Evolutionary conservation across 768 basidiomycete species (phyloP).

Genomic region (Polyporus arcularius): DNA sequence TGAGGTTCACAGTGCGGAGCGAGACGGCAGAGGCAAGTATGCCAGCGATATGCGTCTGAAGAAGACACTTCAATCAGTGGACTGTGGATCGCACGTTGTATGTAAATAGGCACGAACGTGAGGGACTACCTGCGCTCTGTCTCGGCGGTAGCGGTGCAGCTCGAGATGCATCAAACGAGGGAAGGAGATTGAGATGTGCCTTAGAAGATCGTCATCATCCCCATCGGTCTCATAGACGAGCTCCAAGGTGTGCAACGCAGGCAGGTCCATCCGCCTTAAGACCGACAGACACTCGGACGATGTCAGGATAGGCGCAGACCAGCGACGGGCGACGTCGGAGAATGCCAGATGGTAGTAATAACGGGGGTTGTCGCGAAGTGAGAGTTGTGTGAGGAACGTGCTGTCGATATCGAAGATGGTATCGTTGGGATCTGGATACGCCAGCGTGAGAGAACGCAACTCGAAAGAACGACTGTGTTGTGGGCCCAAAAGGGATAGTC

Average conservation of each 20-base stretch:
- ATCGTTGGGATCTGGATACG: not conserved
- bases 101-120: not conserved
- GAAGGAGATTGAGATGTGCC: not conserved
- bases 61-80: too few relatives aligned
- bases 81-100: not conserved
- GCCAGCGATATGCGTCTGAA: too few relatives aligned
- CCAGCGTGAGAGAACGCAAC: not conserved
- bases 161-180: not conserved
- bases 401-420: not conserved
- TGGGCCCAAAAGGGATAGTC: too few relatives aligned
- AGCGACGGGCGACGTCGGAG: not conserved
- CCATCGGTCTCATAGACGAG: not conserved
- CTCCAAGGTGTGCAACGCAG: not conserved
- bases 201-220: not conserved
- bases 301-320: not conserved
- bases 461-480: not conserved
- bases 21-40: too few relatives aligned
- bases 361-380: not conserved
- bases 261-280: not conserved
- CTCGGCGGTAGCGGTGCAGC: conserved; percentile 1
- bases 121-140: too few relatives aligned
- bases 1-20: too few relatives aligned
- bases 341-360: not conserved
- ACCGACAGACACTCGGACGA: not conserved
- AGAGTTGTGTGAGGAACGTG: not conserved